Evolutionary conservation across 208 protist species (phyloP).

Genomic region (Acanthamoeba royreba): DNA sequence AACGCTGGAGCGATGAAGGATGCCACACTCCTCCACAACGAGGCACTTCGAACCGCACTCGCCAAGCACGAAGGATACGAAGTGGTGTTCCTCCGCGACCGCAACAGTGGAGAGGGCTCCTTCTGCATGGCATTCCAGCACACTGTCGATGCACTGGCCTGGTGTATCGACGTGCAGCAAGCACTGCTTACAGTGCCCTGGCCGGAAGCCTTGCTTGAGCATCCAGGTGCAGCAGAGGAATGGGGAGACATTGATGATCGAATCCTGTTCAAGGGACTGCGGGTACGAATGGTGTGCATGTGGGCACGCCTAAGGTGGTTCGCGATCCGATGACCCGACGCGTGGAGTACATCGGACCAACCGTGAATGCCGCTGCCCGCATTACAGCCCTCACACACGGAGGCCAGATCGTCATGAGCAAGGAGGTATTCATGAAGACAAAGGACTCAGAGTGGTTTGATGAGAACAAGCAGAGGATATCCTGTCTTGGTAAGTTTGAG

Average conservation of each 20-base stretch:
- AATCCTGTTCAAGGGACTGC: neutral
- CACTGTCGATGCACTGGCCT: neutral
- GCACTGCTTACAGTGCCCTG: neutral
- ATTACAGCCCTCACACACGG: slow-evolving; percentile 1
- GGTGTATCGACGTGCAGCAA: neutral
- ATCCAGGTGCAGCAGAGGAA: slow-evolving; percentile 30
- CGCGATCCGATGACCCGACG: neutral
- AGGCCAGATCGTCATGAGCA: slow-evolving; percentile 13
- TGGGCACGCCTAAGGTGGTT: neutral
- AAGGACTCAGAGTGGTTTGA: neutral
- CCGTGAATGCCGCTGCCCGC: neutral
- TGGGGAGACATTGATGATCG: slow-evolving; percentile 11
- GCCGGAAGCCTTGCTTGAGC: neutral
- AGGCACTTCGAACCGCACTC: neutral
- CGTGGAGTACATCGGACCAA: slow-evolving; percentile 34
- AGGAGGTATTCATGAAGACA: neutral
- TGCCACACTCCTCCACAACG: neutral
- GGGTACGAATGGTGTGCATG: slow-evolving; percentile 27
- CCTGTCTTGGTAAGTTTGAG: neutral
- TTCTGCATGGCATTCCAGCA: slow-evolving; percentile 48
- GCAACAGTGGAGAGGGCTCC: slow-evolving; percentile 28
- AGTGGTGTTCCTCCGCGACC: neutral
- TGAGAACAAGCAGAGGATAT: neutral
- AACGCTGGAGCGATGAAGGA: neutral
- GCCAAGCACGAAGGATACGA: neutral